Percentiles rank a stretch among this genome's conserved stretches.
These are phyloP conservation scores for Gleditsia sinensis DNA, from an alignment of 306 rosid genomes.

Conservation along the genomic window DNA sequence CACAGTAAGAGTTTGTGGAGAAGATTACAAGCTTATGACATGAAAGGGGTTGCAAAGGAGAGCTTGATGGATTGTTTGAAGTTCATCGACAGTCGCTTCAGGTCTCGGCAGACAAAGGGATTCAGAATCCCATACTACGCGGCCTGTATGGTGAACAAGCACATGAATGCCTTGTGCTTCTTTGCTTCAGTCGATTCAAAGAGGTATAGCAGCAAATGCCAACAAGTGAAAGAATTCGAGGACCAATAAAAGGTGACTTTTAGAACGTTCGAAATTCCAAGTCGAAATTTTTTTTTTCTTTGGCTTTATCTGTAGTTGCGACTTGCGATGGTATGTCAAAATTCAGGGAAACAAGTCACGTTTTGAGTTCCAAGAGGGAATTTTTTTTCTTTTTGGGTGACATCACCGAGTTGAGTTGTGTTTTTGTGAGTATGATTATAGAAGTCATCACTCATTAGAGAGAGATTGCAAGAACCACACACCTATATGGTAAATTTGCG, in stretches of 20 bases:
- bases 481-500: neutral
- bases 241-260: slow-evolving; percentile 24
- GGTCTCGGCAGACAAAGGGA: slow-evolving; percentile 27
- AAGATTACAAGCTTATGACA: slow-evolving; percentile 71
- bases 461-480: neutral
- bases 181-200: slow-evolving; percentile 45
- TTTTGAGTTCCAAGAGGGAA: neutral
- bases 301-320: neutral
- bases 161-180: slow-evolving; percentile 56
- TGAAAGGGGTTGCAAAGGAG: slow-evolving; percentile 58
- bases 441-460: neutral
- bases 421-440: neutral
- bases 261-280: neutral
- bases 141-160: slow-evolving; percentile 58
- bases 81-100: slow-evolving; percentile 42
- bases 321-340: neutral
- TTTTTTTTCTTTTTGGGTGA: too few species aligned
- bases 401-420: neutral
- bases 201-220: neutral
- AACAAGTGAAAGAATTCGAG: neutral
- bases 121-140: slow-evolving; percentile 53
- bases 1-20: slow-evolving; percentile 75
- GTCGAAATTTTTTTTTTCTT: neutral
- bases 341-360: neutral
- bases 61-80: slow-evolving; percentile 65